Percentiles rank a stretch among this genome's conserved stretches.
These are phyloP conservation scores for Rachicladosporium sp. DNA, from an alignment of 2,329 filamentous ascomycete genomes.

Conservation along the genomic window DNA sequence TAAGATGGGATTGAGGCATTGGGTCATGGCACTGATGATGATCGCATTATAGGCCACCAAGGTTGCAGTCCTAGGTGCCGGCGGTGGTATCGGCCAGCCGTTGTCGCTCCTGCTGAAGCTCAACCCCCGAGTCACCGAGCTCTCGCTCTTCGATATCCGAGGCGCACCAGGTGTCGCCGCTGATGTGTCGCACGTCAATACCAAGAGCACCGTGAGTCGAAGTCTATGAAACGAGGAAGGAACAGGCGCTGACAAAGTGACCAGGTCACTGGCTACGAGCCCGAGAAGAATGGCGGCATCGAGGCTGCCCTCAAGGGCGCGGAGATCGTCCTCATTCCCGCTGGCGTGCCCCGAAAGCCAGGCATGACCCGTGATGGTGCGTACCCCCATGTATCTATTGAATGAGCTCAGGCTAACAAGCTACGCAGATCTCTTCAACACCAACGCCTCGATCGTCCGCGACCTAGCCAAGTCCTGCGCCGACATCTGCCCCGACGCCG, in stretches of 20 bases:
- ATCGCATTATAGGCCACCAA: constrained; percentile 65
- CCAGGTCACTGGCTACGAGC: constrained; percentile 74
- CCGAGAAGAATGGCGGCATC: constrained; percentile 58
- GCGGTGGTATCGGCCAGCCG: constrained; percentile 96
- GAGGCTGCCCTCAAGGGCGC: constrained; percentile 68
- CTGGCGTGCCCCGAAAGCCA: constrained; percentile 96
- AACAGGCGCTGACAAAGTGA: constrained; percentile 1
- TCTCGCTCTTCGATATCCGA: constrained; percentile 96
- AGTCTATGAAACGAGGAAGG: background rate
- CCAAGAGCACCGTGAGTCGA: constrained; percentile 59
- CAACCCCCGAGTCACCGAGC: constrained; percentile 85
- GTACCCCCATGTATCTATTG: constrained; percentile 8
- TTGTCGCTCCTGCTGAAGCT: constrained; percentile 97
- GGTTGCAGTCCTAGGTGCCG: constrained; percentile 92
- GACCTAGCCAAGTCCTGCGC: no score
- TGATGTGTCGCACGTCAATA: constrained; percentile 98
- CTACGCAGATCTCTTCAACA: constrained; percentile 29
- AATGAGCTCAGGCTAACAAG: constrained; percentile 1
- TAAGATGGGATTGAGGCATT: constrained; percentile 7
- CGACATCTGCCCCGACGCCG: no score
- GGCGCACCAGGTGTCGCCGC: constrained; percentile 93
- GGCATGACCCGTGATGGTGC: constrained; percentile 94
- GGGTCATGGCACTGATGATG: constrained; percentile 1
- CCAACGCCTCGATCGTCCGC: no score
- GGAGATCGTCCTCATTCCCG: constrained; percentile 93